phyloP scores from a whole-genome alignment of 2,329 filamentous ascomycete genomes.

The Neonectria punicea region DNA sequence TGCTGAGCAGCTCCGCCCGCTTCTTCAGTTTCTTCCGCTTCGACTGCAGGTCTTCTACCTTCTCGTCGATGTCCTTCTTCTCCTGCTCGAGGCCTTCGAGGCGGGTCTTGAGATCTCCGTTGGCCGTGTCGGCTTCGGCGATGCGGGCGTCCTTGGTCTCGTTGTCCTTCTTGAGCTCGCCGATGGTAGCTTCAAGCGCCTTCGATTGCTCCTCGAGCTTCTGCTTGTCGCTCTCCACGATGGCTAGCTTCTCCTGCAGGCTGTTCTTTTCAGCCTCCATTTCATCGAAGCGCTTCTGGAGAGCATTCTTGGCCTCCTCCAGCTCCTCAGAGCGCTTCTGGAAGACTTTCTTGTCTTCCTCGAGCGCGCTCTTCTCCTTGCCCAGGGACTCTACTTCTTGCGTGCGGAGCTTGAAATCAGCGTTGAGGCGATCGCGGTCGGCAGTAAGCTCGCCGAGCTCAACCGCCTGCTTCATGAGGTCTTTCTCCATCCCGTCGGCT shows the following conservation, averaged over 20 bases:
- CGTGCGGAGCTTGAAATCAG: conserved; percentile 32
- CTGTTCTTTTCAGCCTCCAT: conserved; percentile 38
- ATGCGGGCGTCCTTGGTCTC: conserved; percentile 40
- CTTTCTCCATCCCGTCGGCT: conserved; percentile 36
- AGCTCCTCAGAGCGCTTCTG: conserved; percentile 25
- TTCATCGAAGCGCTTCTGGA: conserved; percentile 32
- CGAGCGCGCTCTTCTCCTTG: conserved; percentile 20
- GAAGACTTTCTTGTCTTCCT: conserved; percentile 20
- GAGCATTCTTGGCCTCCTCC: conserved; percentile 38
- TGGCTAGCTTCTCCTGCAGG: conserved; percentile 25
- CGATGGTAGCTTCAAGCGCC: conserved; percentile 35
- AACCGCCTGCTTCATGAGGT: conserved; percentile 38
- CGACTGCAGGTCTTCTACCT: conserved; percentile 36
- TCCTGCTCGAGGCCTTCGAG: conserved; percentile 39
- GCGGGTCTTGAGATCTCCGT: conserved; percentile 37
- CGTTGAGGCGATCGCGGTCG: conserved; percentile 37
- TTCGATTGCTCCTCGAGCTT: conserved; percentile 29
- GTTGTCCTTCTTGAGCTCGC: conserved; percentile 36
- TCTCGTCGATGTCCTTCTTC: conserved; percentile 35
- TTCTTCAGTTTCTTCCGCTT: conserved; percentile 42
- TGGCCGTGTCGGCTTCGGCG: conserved; percentile 34
- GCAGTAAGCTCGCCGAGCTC: conserved; percentile 39
- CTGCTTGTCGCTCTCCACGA: conserved; percentile 14
- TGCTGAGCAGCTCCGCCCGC: conserved; percentile 33
- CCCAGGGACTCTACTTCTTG: conserved; percentile 33